phyloP scores from a whole-genome alignment of 805 yeast species.

The Nakazawaea ishiwadae region DNA sequence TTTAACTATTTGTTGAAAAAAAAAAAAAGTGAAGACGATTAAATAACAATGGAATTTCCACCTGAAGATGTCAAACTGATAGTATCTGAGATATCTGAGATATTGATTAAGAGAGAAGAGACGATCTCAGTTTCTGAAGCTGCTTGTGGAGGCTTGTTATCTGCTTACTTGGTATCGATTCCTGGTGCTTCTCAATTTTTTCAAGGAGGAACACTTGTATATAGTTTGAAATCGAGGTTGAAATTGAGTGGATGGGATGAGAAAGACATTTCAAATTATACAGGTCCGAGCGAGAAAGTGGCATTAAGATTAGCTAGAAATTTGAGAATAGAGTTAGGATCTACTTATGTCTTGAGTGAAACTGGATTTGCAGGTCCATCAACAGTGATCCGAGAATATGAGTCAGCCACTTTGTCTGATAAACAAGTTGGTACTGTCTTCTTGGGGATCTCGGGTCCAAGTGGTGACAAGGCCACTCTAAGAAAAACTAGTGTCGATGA shows the following conservation, averaged over 20 bases:
- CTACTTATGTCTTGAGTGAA: slow-evolving; percentile 77
- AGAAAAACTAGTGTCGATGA: slow-evolving; percentile 41
- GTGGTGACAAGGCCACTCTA: slow-evolving; percentile 44
- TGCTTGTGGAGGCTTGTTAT: slow-evolving; percentile 84
- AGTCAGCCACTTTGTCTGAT: slow-evolving; percentile 14
- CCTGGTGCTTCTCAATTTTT: slow-evolving; percentile 85
- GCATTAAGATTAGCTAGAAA: slow-evolving; percentile 76
- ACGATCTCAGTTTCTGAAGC: slow-evolving; percentile 82
- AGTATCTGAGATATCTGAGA: slow-evolving; percentile 53
- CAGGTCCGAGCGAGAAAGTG: slow-evolving; percentile 78
- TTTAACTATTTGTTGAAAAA: neutral
- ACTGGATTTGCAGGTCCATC: slow-evolving; percentile 87
- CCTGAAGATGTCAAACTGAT: slow-evolving; percentile 47
- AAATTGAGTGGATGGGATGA: slow-evolving; percentile 76
- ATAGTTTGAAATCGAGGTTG: slow-evolving; percentile 69
- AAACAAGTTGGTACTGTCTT: slow-evolving; percentile 61
- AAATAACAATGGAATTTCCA: slow-evolving; percentile 56
- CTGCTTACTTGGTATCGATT: slow-evolving; percentile 74
- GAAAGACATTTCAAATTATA: slow-evolving; percentile 63
- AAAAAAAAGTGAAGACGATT: neutral
- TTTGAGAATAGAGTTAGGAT: slow-evolving; percentile 73
- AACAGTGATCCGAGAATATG: slow-evolving; percentile 32
- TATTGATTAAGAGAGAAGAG: slow-evolving; percentile 47
- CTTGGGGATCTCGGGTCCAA: slow-evolving; percentile 67
- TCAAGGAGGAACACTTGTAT: slow-evolving; percentile 79